Percentiles rank a stretch among this genome's conserved stretches.
Conservation (phyloP, 345 rosid species). For the Firmiana major region DNA sequence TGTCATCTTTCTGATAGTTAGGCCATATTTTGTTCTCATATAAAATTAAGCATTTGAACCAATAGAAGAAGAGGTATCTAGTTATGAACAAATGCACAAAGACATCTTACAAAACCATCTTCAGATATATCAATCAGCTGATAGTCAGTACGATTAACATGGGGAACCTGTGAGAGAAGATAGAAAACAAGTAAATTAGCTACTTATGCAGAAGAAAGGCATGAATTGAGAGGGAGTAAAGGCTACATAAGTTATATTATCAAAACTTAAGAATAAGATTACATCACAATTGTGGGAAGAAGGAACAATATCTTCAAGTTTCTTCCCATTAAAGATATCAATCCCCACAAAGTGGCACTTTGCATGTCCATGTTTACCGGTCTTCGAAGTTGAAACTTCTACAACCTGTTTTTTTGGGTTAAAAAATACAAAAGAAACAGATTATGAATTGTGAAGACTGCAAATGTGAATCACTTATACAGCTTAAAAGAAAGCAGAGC, state of each 20-base stretch:
- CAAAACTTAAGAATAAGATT: neutral
- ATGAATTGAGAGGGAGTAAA: neutral
- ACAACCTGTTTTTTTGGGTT: slow-evolving; percentile 48
- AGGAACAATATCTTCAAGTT: slow-evolving; percentile 73
- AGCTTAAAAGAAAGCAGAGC: neutral
- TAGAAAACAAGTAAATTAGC: neutral
- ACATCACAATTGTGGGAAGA: slow-evolving; percentile 51
- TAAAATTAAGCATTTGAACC: neutral
- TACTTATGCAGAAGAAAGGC: neutral
- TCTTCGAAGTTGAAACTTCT: slow-evolving; percentile 76
- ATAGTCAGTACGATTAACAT: slow-evolving; percentile 66
- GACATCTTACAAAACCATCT: slow-evolving; percentile 70
- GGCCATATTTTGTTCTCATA: neutral
- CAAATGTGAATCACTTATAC: neutral
- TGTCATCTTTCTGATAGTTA: neutral
- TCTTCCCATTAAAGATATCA: slow-evolving; percentile 68
- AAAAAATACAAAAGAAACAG: neutral
- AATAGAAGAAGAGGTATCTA: neutral
- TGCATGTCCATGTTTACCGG: slow-evolving; percentile 79
- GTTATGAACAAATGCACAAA: neutral
- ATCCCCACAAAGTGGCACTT: slow-evolving; percentile 78
- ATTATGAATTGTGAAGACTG: neutral
- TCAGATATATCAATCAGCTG: slow-evolving; percentile 74
- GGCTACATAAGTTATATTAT: neutral
- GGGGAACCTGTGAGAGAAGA: slow-evolving; percentile 50